A percentile compares a stretch with the other conserved stretches of the same genome.
phyloP scores from a whole-genome alignment of 2,329 filamentous ascomycete species.

The Coniella vitis region DNA sequence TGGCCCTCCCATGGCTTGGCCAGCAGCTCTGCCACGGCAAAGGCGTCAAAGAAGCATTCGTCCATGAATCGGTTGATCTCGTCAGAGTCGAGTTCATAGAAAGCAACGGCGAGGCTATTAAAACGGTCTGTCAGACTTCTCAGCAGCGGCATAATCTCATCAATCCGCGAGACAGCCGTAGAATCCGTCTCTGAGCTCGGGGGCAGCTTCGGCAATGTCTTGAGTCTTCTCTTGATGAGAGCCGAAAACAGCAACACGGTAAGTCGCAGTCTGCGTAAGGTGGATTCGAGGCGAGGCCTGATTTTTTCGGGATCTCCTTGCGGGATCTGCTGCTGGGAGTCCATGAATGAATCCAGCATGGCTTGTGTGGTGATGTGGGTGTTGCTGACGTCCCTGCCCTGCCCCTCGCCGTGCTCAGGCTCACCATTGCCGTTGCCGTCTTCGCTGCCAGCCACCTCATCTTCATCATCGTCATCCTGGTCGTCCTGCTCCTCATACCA shows the following conservation, averaged over 20 bases:
- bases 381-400: constrained; percentile 23
- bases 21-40: constrained; percentile 48
- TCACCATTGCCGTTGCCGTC: constrained; percentile 34
- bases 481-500: constrained; percentile 71
- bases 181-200: constrained; percentile 16
- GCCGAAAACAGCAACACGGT: constrained; percentile 63
- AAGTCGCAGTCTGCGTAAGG: constrained; percentile 59
- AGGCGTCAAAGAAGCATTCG: constrained; percentile 54
- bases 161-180: constrained; percentile 37
- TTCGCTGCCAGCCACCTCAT: constrained; percentile 28
- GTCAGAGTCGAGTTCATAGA: constrained; percentile 61
- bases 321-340: constrained; percentile 53
- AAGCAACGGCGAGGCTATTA: constrained; percentile 62
- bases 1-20: constrained; percentile 54
- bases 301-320: constrained; percentile 57
- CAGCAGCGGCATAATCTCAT: constrained; percentile 50
- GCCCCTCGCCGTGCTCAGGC: constrained; percentile 31
- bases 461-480: constrained; percentile 49
- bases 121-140: constrained; percentile 58
- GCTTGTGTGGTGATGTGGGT: constrained; percentile 40
- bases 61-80: constrained; percentile 54
- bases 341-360: constrained; percentile 63
- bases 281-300: constrained; percentile 56
- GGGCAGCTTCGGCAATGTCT: constrained; percentile 40
- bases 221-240: constrained; percentile 62